Percentiles rank a stretch among this genome's conserved stretches.
Evolutionary conservation across 78 protist genomes (phyloP).

Genomic region (Planoprotostelium fungivorum): DNA sequence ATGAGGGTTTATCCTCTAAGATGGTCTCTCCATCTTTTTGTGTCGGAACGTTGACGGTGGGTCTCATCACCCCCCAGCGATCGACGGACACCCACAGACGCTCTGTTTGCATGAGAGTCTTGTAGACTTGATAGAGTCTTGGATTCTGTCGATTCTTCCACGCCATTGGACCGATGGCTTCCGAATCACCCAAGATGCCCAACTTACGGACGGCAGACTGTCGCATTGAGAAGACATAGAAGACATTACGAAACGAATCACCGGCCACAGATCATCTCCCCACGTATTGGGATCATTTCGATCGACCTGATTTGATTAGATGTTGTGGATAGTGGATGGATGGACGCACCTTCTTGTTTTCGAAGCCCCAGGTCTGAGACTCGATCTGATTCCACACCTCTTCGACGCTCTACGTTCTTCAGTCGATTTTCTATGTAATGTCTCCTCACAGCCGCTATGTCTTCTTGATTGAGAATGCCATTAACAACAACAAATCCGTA

Average conservation of each 20-base stretch:
- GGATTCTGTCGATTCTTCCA: conserved; percentile 14
- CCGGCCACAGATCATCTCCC: neutral
- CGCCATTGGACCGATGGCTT: conserved; percentile 8
- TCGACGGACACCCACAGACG: conserved; percentile 3
- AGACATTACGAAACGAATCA: neutral
- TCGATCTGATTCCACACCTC: neutral
- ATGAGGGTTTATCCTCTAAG: neutral
- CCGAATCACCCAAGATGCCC: neutral
- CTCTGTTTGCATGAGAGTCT: neutral
- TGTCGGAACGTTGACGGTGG: conserved; percentile 3
- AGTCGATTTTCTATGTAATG: neutral
- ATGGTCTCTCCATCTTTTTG: neutral
- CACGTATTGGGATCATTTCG: neutral
- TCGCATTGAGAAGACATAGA: neutral
- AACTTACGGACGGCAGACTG: neutral
- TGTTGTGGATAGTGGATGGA: neutral
- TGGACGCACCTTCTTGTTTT: neutral
- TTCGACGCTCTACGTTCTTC: neutral
- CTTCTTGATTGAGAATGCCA: neutral
- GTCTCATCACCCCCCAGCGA: conserved; percentile 11
- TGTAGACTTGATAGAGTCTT: conserved; percentile 1
- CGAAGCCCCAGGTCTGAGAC: neutral
- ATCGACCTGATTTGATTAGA: neutral
- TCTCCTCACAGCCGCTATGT: neutral
- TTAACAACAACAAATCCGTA: conserved; percentile 3